Base-by-base conservation (phyloP, 2,329 filamentous ascomycete genomes). In the Tolypocladium tundrense region DNA sequence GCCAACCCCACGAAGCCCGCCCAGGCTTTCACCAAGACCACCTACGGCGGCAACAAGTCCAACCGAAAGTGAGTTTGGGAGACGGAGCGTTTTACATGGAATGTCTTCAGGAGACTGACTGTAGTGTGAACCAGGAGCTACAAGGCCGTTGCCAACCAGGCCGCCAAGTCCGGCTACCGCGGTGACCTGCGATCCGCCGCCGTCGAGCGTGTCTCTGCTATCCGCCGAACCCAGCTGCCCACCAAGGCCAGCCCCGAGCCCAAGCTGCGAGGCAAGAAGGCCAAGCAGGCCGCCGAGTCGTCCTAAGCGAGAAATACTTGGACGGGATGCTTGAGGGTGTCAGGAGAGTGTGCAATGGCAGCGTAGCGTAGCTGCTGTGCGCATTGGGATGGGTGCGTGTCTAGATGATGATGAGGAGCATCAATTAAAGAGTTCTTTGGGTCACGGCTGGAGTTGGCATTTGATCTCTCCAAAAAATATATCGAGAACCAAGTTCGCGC, bases 161-260 rank as follows among this genome's bases (percentile, higher is more conserved):
- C 87, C 69, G 88, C 91, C 75, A 91, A 91, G 85, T 83, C 83
- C 73, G 84, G 87, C 72, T 99, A 97, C 88, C 90, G 89, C 69
- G 70, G 82, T 69, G 89, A 93, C 74, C 82, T 92, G 76, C 88
- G 88, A 68, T 78, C 83, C 70, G 81, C 81, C 70, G 92, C 93
- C 69, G 87, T 97, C 70, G 81, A 91, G 77, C 90, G 94, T 72
- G 91, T 88, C 72, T 91, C 87, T 70, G 91, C 91, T 70, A 84
- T 96, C 80, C 88, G 87, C 76, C 81, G 82, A 71, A 86, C 88
- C 68, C 88, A 95, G 84, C 83, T 82, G 73, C 79, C 87, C 67
- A 85, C 87, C 78, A 95, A 95, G 87, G 82, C 87, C 61, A 77
- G 79, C 63, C 84, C 84, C 68, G 85, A 86, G 78, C 73, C 76